Conservation (phyloP, 2,329 filamentous ascomycete species). For the Aspergillus sp. region DNA sequence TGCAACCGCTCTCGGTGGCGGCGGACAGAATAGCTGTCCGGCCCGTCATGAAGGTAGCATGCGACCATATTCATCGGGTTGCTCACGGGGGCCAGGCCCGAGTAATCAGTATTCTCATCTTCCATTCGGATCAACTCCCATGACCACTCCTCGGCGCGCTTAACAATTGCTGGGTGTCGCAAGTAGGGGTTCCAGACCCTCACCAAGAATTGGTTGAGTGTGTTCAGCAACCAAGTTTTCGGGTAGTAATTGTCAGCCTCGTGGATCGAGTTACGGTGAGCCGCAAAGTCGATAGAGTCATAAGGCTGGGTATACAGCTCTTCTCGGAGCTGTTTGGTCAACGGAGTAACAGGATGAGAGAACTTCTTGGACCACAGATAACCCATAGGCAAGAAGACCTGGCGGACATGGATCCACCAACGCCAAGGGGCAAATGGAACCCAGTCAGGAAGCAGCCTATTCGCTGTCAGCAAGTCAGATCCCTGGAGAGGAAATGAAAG, state of each 20-base stretch:
- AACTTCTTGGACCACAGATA: constrained; percentile 82
- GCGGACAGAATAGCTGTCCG: constrained; percentile 62
- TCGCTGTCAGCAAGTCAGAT: constrained; percentile 5
- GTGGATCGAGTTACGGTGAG: constrained; percentile 75
- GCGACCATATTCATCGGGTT: constrained; percentile 82
- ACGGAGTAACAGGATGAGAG: constrained; percentile 65
- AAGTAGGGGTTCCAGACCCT: constrained; percentile 76
- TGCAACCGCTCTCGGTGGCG: constrained; percentile 73
- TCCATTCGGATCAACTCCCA: constrained; percentile 84
- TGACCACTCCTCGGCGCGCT: constrained; percentile 70
- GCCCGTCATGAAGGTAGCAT: constrained; percentile 79
- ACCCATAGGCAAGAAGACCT: constrained; percentile 89
- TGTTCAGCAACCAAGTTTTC: constrained; percentile 75
- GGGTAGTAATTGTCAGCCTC: constrained; percentile 83
- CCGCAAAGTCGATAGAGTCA: constrained; percentile 67
- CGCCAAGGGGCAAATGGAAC: constrained; percentile 82
- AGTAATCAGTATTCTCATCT: constrained; percentile 84
- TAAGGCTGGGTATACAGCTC: constrained; percentile 79
- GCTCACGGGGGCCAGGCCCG: constrained; percentile 81
- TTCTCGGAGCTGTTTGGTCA: constrained; percentile 65
- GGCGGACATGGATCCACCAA: constrained; percentile 98
- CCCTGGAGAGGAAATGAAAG: neutral
- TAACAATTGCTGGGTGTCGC: constrained; percentile 57
- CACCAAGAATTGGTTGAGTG: constrained; percentile 69
- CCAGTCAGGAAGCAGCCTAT: constrained; percentile 75